Evolutionary conservation across 441 rosid genomes (phyloP), one percentile per base, ranked within the genome.

Genomic region (Metrosideros polymorpha): DNA sequence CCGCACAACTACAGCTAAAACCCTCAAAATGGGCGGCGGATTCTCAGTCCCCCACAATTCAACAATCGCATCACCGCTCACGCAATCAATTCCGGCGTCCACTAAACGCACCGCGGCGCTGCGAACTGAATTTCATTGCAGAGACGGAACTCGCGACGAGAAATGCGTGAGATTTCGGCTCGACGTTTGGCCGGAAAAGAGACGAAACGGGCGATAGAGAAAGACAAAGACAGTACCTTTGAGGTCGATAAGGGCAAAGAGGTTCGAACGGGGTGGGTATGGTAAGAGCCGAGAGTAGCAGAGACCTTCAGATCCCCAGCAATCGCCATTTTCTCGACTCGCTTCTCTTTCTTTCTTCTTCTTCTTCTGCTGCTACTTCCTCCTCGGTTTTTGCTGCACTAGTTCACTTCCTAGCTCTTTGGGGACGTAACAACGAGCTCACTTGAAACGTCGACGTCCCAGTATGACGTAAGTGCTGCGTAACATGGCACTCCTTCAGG

Each of bases 271-370:
- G 93, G 93, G 75, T 86, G 95, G 30, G 85, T 90, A 83, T 76
- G 93, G 91, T 91, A 93, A 82, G 97, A 91, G 6, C 91, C 93
- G 56, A 94, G 87, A 13, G 93, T 91, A 5, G 98, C 95, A 54
- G 96, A 93, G 85, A 97, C 92, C 88, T 94, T 94, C 85, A 97
- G 92, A 92, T 92, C 93, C 90, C 96, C 99, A 32, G 92, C 92
- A 71, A 93, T 92, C 85, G 95, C 93, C 99, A 96, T 97, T 91
- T 82, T 71, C 86, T 82, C 35, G 83, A 56, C 85, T 66, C 56
- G 63, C 50, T 75, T 42, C 85, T 35, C 83, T 43, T 12, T 50
- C 42, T 56, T 19, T 12, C 12, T n/a, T 12, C 29, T 47, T 84
- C 85, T 82, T 82, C 27, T 32, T 30, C 61, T 32, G 47, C 30